phyloP scores from a whole-genome alignment of 106 monocot species.

The Phalaenopsis aphrodite region DNA sequence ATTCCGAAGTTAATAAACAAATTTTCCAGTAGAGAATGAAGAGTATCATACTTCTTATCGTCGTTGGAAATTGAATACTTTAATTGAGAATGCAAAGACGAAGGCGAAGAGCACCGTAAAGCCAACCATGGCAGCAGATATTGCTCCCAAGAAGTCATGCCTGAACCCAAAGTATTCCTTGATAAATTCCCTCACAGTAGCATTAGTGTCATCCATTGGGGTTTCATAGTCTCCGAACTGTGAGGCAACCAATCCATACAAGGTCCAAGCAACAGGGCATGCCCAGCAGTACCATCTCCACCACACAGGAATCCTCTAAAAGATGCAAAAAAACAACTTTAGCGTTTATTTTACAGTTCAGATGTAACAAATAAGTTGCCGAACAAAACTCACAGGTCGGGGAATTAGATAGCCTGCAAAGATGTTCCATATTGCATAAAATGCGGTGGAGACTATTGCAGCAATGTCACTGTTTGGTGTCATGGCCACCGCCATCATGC shows the following conservation, averaged over 20 bases:
- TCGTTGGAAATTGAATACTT: conserved; percentile 28
- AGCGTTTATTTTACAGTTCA: not conserved
- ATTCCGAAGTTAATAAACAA: not conserved
- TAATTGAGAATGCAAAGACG: conserved; percentile 23
- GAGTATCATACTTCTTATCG: not conserved
- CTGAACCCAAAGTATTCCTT: conserved; percentile 17
- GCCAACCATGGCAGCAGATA: conserved; percentile 16
- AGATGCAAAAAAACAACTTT: not conserved
- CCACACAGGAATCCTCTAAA: conserved; percentile 29
- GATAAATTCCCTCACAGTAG: conserved; percentile 7
- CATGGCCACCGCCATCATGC: conserved; percentile 14
- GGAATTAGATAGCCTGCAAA: conserved; percentile 11
- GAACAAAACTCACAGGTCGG: conserved; percentile 2
- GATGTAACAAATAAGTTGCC: not conserved
- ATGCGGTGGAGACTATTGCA: conserved; percentile 12
- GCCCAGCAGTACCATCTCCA: conserved; percentile 30
- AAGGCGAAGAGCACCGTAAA: conserved; percentile 21
- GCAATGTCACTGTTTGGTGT: conserved; percentile 12
- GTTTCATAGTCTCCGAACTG: conserved; percentile 19
- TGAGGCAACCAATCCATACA: conserved; percentile 19
- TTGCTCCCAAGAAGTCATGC: conserved; percentile 18
- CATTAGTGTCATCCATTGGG: not conserved
- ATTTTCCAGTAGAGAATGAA: not conserved
- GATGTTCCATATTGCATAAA: conserved; percentile 11
- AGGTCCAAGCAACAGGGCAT: conserved; percentile 23